Conservation (phyloP, 768 basidiomycete species). For the Podaxis sp. region DNA sequence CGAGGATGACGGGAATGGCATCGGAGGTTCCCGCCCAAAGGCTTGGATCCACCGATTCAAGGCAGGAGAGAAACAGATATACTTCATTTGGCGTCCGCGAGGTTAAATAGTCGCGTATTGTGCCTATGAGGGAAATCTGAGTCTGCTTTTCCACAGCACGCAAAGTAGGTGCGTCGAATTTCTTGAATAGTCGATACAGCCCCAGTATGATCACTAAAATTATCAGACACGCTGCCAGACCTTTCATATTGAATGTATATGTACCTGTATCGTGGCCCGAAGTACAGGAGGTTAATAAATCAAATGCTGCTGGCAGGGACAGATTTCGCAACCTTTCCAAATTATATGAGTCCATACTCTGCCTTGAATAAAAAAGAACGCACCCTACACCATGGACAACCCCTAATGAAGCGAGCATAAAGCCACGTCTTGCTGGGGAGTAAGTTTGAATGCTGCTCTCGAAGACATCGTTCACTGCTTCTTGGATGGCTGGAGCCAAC, state of each 20-base stretch:
- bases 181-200: constrained; percentile 35
- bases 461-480: constrained; percentile 7
- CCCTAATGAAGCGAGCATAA: background rate
- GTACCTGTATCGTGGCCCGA: background rate
- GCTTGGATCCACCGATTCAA: constrained; percentile 54
- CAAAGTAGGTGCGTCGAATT: constrained; percentile 27
- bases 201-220: constrained; percentile 31
- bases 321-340: constrained; percentile 1
- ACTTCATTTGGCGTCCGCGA: constrained; percentile 60
- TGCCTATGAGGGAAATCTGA: constrained; percentile 37
- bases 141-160: constrained; percentile 26
- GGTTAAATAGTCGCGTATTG: constrained; percentile 57
- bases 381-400: constrained; percentile 7
- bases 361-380: background rate
- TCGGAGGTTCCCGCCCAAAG: constrained; percentile 69
- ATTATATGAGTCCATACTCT: background rate
- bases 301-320: constrained; percentile 8
- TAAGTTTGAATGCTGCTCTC: constrained; percentile 1
- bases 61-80: constrained; percentile 65
- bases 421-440: background rate
- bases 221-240: background rate
- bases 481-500: constrained; percentile 2
- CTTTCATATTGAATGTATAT: background rate
- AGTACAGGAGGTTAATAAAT: background rate
- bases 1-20: constrained; percentile 52